A percentile compares a stretch with the other conserved stretches of the same genome.
Conservation (phyloP, 805 yeast species). For the Lachancea nothofagi region DNA sequence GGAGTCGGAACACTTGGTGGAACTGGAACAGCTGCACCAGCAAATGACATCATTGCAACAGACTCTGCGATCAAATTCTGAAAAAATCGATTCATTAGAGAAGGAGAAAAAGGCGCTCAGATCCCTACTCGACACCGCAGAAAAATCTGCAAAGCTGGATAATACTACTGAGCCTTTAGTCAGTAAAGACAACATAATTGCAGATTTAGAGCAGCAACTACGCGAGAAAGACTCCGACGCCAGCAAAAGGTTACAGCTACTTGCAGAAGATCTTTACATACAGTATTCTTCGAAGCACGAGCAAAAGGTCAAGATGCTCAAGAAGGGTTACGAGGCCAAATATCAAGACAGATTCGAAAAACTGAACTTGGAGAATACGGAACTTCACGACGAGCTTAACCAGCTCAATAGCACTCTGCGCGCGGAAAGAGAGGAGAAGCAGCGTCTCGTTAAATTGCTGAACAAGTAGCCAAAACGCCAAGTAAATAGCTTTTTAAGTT, state of each 20-base stretch:
- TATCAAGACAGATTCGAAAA: constrained; percentile 43
- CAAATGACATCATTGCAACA: constrained; percentile 33
- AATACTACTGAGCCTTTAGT: not conserved
- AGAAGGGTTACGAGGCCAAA: constrained; percentile 52
- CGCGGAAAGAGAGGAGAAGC: constrained; percentile 53
- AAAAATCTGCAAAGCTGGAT: constrained; percentile 11
- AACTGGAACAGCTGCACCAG: constrained; percentile 34
- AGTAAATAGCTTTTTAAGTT: no score
- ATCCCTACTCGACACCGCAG: constrained; percentile 21
- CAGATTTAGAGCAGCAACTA: constrained; percentile 33
- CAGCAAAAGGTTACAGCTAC: constrained; percentile 50
- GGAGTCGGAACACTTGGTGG: constrained; percentile 36
- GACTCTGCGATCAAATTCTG: constrained; percentile 27
- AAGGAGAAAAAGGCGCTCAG: constrained; percentile 26
- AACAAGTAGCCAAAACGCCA: constrained; percentile 33
- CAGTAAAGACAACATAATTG: constrained; percentile 26
- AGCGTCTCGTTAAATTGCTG: constrained; percentile 48
- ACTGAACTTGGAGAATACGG: constrained; percentile 40
- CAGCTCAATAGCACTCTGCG: constrained; percentile 43
- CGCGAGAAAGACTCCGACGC: constrained; percentile 41
- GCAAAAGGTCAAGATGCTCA: constrained; percentile 57
- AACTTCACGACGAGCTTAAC: constrained; percentile 47
- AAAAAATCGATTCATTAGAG: constrained; percentile 23
- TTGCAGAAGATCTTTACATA: constrained; percentile 64
- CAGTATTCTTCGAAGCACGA: constrained; percentile 77